phyloP scores from a whole-genome alignment of 352 stramenopile species.

The Globisporangium iwayamae region DNA sequence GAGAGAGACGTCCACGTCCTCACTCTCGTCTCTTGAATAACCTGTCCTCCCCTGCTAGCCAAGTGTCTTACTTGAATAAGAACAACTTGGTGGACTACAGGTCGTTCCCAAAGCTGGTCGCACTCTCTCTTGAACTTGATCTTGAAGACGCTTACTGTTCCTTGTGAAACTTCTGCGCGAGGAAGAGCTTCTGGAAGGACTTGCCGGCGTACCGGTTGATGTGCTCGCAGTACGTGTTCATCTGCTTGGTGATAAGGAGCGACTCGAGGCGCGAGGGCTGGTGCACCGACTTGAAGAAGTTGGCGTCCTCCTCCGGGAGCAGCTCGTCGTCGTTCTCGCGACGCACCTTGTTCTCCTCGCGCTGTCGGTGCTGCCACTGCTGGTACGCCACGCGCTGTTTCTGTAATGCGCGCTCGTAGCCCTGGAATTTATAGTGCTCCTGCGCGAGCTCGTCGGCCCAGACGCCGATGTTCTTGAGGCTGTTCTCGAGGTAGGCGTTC shows the following conservation, averaged over 20 bases:
- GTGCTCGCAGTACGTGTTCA: slow-evolving; percentile 92
- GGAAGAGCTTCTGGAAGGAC: slow-evolving; percentile 90
- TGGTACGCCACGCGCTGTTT: slow-evolving; percentile 83
- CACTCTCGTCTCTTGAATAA: neutral
- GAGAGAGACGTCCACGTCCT: neutral
- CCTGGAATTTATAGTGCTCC: slow-evolving; percentile 94
- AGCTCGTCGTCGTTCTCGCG: slow-evolving; percentile 75
- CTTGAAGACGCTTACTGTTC: slow-evolving; percentile 32
- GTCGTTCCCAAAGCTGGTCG: neutral
- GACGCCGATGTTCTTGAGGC: slow-evolving; percentile 97
- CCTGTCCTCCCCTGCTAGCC: neutral
- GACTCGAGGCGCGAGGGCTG: slow-evolving; percentile 86
- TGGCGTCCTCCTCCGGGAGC: slow-evolving; percentile 78
- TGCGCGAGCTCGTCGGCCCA: slow-evolving; percentile 97
- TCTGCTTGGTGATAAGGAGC: slow-evolving; percentile 90
- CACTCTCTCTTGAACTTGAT: neutral
- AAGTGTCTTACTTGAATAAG: neutral
- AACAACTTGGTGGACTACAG: neutral
- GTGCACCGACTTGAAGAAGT: slow-evolving; percentile 86
- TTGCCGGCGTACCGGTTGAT: slow-evolving; percentile 90
- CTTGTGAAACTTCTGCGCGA: slow-evolving; percentile 88
- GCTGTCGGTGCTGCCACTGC: slow-evolving; percentile 85
- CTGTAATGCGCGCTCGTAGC: slow-evolving; percentile 83
- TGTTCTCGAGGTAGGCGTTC: slow-evolving; percentile 96
- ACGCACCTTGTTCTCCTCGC: slow-evolving; percentile 85